Evolutionary conservation across 2,329 filamentous ascomycete genomes (phyloP), one percentile per base, ranked within the genome.

Genomic region (Fusarium sp.): DNA sequence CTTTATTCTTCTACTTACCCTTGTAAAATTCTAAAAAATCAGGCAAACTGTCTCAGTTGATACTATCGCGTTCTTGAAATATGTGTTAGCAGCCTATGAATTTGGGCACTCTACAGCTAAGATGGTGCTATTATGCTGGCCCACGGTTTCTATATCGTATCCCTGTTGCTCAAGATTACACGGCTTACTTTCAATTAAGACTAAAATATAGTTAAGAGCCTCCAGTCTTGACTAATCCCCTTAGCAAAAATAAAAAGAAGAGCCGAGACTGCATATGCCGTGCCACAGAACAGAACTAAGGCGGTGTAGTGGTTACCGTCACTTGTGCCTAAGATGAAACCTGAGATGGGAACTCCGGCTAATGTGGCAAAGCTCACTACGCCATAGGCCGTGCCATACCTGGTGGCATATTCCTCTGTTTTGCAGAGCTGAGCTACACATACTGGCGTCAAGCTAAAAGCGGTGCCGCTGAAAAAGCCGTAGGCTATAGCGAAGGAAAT

Each of bases 61-160:
- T 28, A 15, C 12, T 28, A 13, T 47, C 1, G 0, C 10, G 12
- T 2, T 1, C 9, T 8, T 30, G 12, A 10, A 2, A 2, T 21
- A n/a, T 18, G 2, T 10, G 3, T 5, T 16, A 3, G 13, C 7
- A 30, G 13, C 9, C 9, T 30, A 15, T 15, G 4, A 15, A 2
- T 0, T 8, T 10, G 9, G 1, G 9, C 1, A 15, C 15, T 21
- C 12, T 13, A 7, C 2, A 3, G 18, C 1, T 21, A 15, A 28
- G 5, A 6, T 8, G 12, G 2, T 28, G 1, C 2, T 28, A 0
- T 10, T 10, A 21, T 10, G 9, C 4, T 15, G 1, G 16, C 8
- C 3, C 16, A 25, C 16, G 23, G 4, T 9, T 28, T 15, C 11
- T 5, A 32, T 12, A 32, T 32, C 32, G 1, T 32, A 3, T 33